These are phyloP conservation scores for Camelina neglecta DNA, from an alignment of 345 rosid genomes.

Conservation along the genomic window DNA sequence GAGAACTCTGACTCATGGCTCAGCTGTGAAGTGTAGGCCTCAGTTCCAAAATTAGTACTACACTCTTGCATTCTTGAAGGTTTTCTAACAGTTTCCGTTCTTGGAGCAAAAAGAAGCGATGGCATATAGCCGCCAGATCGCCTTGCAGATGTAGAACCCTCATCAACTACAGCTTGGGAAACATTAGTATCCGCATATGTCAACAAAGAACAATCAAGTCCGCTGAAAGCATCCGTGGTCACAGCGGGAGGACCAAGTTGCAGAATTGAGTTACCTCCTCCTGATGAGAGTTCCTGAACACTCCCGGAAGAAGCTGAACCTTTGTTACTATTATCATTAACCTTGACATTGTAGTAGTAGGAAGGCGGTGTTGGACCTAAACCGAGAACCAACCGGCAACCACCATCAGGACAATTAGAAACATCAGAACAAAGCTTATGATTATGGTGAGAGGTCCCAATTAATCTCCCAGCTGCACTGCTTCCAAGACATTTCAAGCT, in stretches of 20 bases:
- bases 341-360: slow-evolving; percentile 47
- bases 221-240: slow-evolving; percentile 49
- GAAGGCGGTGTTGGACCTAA: slow-evolving; percentile 83
- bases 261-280: slow-evolving; percentile 59
- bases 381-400: slow-evolving; percentile 89
- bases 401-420: slow-evolving; percentile 62
- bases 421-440: slow-evolving; percentile 51
- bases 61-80: slow-evolving; percentile 53
- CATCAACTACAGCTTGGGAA: slow-evolving; percentile 63
- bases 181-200: slow-evolving; percentile 45
- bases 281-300: slow-evolving; percentile 51
- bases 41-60: slow-evolving; percentile 46
- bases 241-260: slow-evolving; percentile 83
- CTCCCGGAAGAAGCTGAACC: slow-evolving; percentile 44
- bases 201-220: slow-evolving; percentile 57
- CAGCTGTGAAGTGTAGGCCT: slow-evolving; percentile 49
- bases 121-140: slow-evolving; percentile 92
- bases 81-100: slow-evolving; percentile 46
- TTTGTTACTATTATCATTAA: slow-evolving; percentile 50
- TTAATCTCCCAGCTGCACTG: slow-evolving; percentile 41
- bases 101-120: slow-evolving; percentile 79
- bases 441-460: slow-evolving; percentile 45
- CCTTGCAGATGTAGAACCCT: slow-evolving; percentile 94
- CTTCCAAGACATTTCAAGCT: slow-evolving; percentile 69
- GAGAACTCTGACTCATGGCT: slow-evolving; percentile 68